Conservation (phyloP, 129 eudicot genomes). For the Saposhnikovia divaricata region DNA sequence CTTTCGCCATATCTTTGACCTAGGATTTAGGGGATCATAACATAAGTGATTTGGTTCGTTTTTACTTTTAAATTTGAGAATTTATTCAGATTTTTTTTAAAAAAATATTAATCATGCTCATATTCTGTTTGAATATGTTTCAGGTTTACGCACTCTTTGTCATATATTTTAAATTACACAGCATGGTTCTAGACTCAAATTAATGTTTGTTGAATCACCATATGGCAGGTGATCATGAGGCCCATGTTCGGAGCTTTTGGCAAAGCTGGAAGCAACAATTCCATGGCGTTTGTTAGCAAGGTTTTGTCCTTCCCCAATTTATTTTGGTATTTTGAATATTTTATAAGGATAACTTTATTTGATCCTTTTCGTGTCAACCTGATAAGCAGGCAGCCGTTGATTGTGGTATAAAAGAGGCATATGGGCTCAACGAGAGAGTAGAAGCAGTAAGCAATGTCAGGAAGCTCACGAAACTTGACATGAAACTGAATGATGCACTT, state of each 20-base stretch:
- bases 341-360: background rate
- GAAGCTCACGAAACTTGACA: constrained; percentile 71
- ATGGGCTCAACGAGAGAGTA: constrained; percentile 68
- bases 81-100: background rate
- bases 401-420: constrained; percentile 45
- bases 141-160: background rate
- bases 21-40: too few relatives aligned
- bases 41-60: background rate
- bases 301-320: constrained; percentile 25
- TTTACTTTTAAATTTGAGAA: background rate
- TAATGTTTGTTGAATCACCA: constrained; percentile 2
- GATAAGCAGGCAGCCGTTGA: constrained; percentile 63
- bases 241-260: constrained; percentile 98
- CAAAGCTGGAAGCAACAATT: constrained; percentile 75
- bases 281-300: constrained; percentile 92
- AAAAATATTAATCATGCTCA: background rate
- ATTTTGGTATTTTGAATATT: background rate
- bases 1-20: too few relatives aligned
- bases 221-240: constrained; percentile 78
- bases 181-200: background rate
- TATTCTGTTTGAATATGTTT: background rate
- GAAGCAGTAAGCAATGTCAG: constrained; percentile 69
- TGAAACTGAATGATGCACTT: constrained; percentile 93
- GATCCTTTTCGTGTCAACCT: background rate
- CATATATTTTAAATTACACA: background rate